These are phyloP conservation scores for Pleurotus eryngii DNA, from an alignment of 768 basidiomycete genomes.

Conservation along the genomic window DNA sequence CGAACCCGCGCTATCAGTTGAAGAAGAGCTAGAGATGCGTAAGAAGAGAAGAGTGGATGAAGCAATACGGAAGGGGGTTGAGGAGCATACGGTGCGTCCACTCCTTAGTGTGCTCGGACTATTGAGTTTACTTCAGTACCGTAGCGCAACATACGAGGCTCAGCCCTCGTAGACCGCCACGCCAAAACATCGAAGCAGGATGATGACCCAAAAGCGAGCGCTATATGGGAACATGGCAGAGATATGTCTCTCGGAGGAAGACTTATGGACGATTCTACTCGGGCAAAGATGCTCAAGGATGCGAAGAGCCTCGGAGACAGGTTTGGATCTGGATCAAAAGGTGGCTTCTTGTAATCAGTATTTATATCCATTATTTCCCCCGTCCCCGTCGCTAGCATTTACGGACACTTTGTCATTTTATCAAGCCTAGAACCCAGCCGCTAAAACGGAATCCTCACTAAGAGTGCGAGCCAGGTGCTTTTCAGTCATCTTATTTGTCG, in stretches of 20 bases:
- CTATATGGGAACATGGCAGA: slow-evolving; percentile 88
- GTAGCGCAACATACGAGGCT: slow-evolving; percentile 47
- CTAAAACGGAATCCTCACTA: no score
- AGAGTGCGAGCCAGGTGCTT: no score
- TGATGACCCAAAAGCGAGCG: slow-evolving; percentile 51
- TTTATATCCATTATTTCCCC: no score
- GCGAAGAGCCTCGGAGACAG: slow-evolving; percentile 78
- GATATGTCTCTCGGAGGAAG: slow-evolving; percentile 88
- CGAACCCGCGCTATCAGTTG: slow-evolving; percentile 37
- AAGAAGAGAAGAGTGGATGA: slow-evolving; percentile 66
- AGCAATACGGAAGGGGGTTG: slow-evolving; percentile 67
- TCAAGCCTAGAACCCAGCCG: no score
- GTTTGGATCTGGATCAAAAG: slow-evolving; percentile 72
- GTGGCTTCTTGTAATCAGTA: slow-evolving; percentile 52
- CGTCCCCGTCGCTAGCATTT: no score
- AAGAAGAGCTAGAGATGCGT: slow-evolving; percentile 38
- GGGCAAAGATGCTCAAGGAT: slow-evolving; percentile 76
- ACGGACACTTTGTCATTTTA: no score
- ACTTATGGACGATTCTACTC: slow-evolving; percentile 84
- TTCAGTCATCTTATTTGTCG: no score
- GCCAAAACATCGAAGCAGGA: slow-evolving; percentile 30
- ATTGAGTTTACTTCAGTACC: not conserved
- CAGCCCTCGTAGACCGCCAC: slow-evolving; percentile 57
- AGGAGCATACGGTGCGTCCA: slow-evolving; percentile 69
- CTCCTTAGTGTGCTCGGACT: not conserved